These are phyloP conservation scores for Ganoderma resinaceum DNA, from an alignment of 1,284 basidiomycete genomes.

Conservation along the genomic window DNA sequence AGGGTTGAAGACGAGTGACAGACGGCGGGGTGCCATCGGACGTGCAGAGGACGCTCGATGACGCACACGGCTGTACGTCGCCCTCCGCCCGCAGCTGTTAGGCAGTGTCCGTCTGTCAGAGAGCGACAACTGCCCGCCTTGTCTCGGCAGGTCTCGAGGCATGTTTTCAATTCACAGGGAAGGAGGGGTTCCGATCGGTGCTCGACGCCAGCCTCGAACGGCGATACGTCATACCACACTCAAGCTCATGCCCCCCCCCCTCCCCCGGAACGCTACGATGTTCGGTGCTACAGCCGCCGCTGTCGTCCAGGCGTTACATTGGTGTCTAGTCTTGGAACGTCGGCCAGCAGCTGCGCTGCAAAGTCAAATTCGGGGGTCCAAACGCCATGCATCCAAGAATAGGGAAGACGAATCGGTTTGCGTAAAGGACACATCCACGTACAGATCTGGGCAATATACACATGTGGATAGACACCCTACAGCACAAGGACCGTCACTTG, in stretches of 20 bases:
- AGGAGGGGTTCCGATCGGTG: neutral
- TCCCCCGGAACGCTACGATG: neutral
- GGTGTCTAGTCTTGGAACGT: neutral
- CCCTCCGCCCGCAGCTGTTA: neutral
- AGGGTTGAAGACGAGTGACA: neutral
- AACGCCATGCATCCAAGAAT: conserved; percentile 1
- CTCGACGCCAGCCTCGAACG: neutral
- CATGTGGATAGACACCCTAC: neutral
- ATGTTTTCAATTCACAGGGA: neutral
- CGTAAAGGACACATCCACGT: neutral
- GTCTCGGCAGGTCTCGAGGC: neutral
- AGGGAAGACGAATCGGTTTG: neutral
- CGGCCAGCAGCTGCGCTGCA: neutral
- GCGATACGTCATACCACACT: neutral
- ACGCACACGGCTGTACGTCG: neutral
- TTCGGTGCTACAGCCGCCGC: neutral
- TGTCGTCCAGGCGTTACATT: neutral
- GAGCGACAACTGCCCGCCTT: neutral
- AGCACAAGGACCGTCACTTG: neutral
- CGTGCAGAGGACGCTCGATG: neutral
- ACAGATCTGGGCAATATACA: neutral
- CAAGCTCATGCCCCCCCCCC: neutral
- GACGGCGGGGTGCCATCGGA: neutral
- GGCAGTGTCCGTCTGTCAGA: neutral
- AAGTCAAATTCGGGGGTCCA: neutral